Evolutionary conservation across 2,329 filamentous ascomycete genomes (phyloP), one percentile per base, ranked within the genome.

Genomic region (Chrysoporthe deuterocubensis): DNA sequence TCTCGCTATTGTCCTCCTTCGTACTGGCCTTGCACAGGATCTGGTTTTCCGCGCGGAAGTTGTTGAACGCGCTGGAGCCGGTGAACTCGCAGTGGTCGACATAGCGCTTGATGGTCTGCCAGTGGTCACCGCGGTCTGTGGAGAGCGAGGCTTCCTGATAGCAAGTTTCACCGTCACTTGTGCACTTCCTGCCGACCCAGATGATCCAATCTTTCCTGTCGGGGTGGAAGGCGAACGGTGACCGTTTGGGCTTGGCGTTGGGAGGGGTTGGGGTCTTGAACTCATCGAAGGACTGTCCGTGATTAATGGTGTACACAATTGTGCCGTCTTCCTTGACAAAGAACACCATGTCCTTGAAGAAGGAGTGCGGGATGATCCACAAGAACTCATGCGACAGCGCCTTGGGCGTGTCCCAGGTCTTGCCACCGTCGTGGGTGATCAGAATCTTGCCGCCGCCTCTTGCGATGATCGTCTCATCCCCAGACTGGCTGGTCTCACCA

Each of bases 51-150:
- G 40, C 11, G 42, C 87, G 85, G 71, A 83, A 84, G 64, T 82
- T 83, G 14, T 26, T 69, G 76, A 84, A 88, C 21, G 84, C 83
- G 37, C 80, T 82, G 65, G 85, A 90, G 26, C 87, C 92, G 43
- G 95, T 93, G 76, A 98, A 99, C 74, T 96, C 90, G 77, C 96
- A 99, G 74, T 90, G 92, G 69, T 88, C 82, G 4, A 94, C 93
- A 73, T 91, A 92, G 9, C 90, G 87, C 67, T 90, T 83, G 54
- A 97, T 82, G 6, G 89, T 88, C 64, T 89, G 81, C 96, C 96
- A 99, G 62, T 87, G 84, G 69, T 91, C 87, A 43, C 95, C 95
- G 63, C 93, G 91, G 75, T 97, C 93, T 43, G 83, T 89, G 46
- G 92, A 93, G 67, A 93, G 84, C 57, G 92, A 93, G 1, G 94